Conservation (phyloP, 2,329 filamentous ascomycete genomes). For the Parafenestella ontariensis region DNA sequence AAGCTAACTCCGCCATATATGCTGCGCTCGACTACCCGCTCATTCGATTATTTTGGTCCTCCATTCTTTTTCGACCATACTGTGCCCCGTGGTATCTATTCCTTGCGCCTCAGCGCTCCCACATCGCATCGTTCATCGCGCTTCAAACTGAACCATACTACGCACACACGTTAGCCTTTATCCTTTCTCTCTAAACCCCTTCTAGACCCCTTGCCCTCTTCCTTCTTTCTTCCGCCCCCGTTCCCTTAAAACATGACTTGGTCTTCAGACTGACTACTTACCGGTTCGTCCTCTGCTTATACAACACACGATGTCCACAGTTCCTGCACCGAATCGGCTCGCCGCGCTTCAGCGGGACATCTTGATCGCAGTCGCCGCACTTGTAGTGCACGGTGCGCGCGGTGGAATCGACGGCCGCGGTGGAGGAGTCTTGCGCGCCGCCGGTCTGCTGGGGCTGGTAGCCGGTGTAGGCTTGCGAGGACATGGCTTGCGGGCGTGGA, state of each 20-base stretch:
- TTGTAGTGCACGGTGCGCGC: conserved; percentile 57
- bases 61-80: neutral
- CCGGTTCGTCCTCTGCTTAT: conserved; percentile 98
- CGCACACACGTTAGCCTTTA: conserved; percentile 17
- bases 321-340: conserved; percentile 88
- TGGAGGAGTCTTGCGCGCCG: conserved; percentile 2
- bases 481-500: neutral
- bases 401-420: conserved; percentile 45
- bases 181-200: neutral
- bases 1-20: neutral
- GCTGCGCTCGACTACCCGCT: neutral
- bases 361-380: conserved; percentile 84
- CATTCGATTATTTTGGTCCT: neutral
- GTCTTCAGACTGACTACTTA: conserved; percentile 57
- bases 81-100: neutral
- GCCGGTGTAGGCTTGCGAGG: neutral
- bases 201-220: neutral
- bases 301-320: conserved; percentile 93
- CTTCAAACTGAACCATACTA: conserved; percentile 98
- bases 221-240: neutral
- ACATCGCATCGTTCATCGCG: conserved; percentile 63
- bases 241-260: neutral
- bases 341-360: conserved; percentile 76
- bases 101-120: neutral
- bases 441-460: neutral